Percentiles rank a stretch among this genome's conserved stretches.
phyloP scores from a whole-genome alignment of 2,329 filamentous ascomycete species.

The Xylariaceae sp. region DNA sequence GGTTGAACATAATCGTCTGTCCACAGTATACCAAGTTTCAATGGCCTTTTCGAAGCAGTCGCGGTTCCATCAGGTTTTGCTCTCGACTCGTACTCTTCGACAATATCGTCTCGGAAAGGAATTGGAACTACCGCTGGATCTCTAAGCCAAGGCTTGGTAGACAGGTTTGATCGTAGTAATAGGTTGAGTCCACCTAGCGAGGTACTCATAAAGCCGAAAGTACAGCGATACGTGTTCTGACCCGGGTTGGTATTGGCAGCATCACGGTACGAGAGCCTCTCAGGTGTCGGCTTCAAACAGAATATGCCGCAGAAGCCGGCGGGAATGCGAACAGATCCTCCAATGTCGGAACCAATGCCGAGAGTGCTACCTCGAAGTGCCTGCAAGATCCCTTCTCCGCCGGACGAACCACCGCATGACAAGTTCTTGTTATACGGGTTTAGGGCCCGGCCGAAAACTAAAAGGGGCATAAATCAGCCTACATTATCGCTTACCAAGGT shows the following conservation, averaged over 20 bases:
- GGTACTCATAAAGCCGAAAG: conserved; percentile 60
- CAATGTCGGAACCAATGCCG: conserved; percentile 45
- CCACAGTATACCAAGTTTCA: conserved; percentile 53
- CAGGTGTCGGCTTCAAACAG: conserved; percentile 37
- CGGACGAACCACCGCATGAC: conserved; percentile 60
- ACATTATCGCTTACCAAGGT: too few species aligned
- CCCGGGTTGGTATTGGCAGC: conserved; percentile 39
- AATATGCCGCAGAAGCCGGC: conserved; percentile 42
- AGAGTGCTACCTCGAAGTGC: conserved; percentile 38
- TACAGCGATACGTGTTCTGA: conserved; percentile 49
- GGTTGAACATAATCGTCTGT: conserved; percentile 44
- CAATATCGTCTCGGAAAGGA: conserved; percentile 55
- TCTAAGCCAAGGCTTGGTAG: conserved; percentile 58
- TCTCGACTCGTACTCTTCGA: conserved; percentile 21
- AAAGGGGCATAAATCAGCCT: too few species aligned
- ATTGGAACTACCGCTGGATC: conserved; percentile 64
- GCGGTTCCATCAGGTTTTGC: conserved; percentile 4
- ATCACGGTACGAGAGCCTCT: conserved; percentile 18
- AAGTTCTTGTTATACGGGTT: conserved; percentile 58
- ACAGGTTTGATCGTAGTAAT: conserved; percentile 39
- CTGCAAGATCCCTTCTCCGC: conserved; percentile 47
- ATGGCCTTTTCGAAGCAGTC: conserved; percentile 19
- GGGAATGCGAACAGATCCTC: conserved; percentile 41
- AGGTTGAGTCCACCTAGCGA: conserved; percentile 40
- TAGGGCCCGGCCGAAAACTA: conserved; percentile 54